Percentiles rank a stretch among this genome's conserved stretches.
These are phyloP conservation scores for Termitomyces sp. DNA, from an alignment of 768 basidiomycete genomes.

Conservation along the genomic window DNA sequence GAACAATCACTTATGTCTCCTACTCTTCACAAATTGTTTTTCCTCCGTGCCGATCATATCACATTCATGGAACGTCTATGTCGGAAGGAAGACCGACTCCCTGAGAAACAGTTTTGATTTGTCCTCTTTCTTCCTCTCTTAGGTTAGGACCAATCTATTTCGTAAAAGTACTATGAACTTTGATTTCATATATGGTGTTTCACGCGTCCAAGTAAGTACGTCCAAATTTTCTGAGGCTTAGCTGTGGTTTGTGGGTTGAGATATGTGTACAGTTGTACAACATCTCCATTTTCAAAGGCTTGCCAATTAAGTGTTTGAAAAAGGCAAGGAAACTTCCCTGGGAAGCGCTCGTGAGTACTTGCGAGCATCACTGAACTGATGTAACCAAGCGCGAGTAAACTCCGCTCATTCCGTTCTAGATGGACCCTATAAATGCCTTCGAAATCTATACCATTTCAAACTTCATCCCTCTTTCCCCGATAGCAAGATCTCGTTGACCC, in stretches of 20 bases:
- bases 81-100: not conserved
- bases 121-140: no score
- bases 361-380: constrained; percentile 11
- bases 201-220: no score
- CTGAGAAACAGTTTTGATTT: not conserved
- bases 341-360: not conserved
- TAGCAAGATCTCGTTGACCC: not conserved
- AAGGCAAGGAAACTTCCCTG: not conserved
- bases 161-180: no score
- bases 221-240: no score
- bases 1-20: not conserved
- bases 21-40: not conserved
- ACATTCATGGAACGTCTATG: not conserved
- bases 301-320: not conserved
- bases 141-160: not conserved
- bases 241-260: no score
- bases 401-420: constrained; percentile 9
- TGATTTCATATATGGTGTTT: no score
- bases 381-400: constrained; percentile 8
- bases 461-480: not conserved
- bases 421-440: constrained; percentile 1
- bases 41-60: not conserved
- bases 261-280: not conserved
- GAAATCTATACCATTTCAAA: not conserved
- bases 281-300: not conserved